Evolutionary conservation across 2,329 filamentous ascomycete species (phyloP), one percentile per base, ranked within the genome.

Genomic region (Aspergillus glaucus): DNA sequence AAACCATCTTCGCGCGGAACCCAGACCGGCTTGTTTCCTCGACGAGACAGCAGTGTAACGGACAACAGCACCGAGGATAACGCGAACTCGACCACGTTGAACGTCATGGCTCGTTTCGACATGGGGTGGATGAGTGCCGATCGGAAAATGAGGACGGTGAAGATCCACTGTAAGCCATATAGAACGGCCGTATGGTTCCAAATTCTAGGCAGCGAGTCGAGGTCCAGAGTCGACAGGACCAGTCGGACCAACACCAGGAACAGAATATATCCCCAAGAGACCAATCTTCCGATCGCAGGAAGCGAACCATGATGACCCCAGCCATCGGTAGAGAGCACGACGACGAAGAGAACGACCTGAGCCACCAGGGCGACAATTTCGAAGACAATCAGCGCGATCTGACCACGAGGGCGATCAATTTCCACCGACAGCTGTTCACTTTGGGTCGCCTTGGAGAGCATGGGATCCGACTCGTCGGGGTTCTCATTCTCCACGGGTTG

Each of bases 151-250:
- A 89, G 75, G 21, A 92, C 54, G 7, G 79, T 77, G 61, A 91
- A 84, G 4, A 93, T 62, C 89, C 92, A 98, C 65, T 91, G 85
- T 47, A 84, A 74, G 47, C 80, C 79, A 68, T 98, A 98, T 47
- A 98, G 82, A 54, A 79, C 72, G 17, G 89, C 87, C 0, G 93
- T 97, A 69, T 98, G 93, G 64, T 92, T 91, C 93, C 93, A 98
- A 7, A 97, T 74, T 50, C 80, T 78, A 7, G 86, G 85, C 12
- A 93, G 79, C 72, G 88, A 77, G 75, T 81, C 61, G 72, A 81
- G 70, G 74, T 82, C 68, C 41, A 73, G 69, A 47, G 72, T 76
- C 68, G 85, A 70, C 77, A 81, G 70, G 70, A 84, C 60, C 45
- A 96, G 74, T 30, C 93, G 84, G 40, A 90, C 71, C 17, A 82